Conservation (phyloP, 164 flowering plant species). For the Stephania cephalantha region DNA sequence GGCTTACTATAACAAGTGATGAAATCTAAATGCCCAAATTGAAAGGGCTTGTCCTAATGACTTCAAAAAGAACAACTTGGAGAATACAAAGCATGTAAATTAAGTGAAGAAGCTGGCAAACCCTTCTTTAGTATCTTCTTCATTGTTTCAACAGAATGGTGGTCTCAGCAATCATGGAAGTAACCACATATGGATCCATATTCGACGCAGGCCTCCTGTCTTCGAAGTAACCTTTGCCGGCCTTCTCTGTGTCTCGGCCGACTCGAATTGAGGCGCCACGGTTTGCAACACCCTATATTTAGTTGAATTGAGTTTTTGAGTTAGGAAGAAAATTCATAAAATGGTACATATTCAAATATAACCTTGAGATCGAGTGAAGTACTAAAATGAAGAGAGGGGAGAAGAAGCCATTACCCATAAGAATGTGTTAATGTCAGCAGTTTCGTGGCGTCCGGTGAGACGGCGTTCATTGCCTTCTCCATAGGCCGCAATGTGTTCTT, state of each 20-base stretch:
- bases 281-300: constrained; percentile 32
- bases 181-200: constrained; percentile 39
- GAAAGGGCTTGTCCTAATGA: background rate
- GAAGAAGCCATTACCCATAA: constrained; percentile 9
- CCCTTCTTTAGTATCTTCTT: constrained; percentile 7
- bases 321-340: background rate
- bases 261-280: constrained; percentile 35
- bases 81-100: background rate
- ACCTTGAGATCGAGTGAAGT: background rate
- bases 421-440: constrained; percentile 27
- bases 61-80: background rate
- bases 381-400: background rate
- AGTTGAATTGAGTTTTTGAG: background rate
- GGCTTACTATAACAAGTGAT: background rate
- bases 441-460: constrained; percentile 25
- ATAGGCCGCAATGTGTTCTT: constrained; percentile 27
- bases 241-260: constrained; percentile 34
- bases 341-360: too few relatives aligned
- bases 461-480: constrained; percentile 28
- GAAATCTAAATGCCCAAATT: background rate
- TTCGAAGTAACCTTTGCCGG: constrained; percentile 40
- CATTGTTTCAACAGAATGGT: constrained; percentile 28
- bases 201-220: constrained; percentile 46
- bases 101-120: too few relatives aligned
- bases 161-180: constrained; percentile 37